Evolutionary conservation across 768 basidiomycete genomes (phyloP).

Genomic region (Glaciozyma martinii): DNA sequence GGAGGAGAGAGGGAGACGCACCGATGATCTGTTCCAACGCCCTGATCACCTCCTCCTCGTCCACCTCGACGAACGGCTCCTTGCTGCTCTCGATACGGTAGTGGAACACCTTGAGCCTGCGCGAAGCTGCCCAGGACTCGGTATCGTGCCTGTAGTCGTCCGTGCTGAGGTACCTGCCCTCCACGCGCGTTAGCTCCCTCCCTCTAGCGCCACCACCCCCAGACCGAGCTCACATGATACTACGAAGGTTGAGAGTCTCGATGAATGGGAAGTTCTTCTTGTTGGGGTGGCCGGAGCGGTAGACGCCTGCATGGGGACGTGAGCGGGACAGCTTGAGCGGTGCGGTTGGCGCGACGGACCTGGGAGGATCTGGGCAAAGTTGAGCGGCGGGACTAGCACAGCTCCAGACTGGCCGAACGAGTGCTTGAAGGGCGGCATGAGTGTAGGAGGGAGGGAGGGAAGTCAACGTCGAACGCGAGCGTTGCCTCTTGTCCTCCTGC

Average conservation of each 20-base stretch:
- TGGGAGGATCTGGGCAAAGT: conserved; percentile 15
- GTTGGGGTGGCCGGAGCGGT: conserved; percentile 39
- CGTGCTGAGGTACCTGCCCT: conserved; percentile 20
- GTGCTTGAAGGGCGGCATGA: background rate
- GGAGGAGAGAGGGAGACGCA: background rate
- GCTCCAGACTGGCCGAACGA: background rate
- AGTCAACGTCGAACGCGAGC: no score
- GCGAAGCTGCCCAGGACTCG: conserved; percentile 15
- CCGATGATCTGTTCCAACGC: conserved; percentile 21
- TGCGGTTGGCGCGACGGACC: background rate
- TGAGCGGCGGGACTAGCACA: conserved; percentile 18
- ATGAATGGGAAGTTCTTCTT: conserved; percentile 38
- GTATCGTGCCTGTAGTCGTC: conserved; percentile 28
- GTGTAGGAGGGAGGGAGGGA: no score
- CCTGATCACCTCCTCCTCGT: conserved; percentile 9
- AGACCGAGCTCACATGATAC: conserved; percentile 25
- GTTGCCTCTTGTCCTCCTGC: no score
- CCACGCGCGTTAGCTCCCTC: background rate
- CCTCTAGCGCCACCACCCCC: background rate
- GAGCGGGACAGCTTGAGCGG: background rate
- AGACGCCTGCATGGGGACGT: conserved; percentile 36
- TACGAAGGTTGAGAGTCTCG: conserved; percentile 33
- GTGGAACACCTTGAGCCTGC: conserved; percentile 19
- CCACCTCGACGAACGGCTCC: conserved; percentile 24
- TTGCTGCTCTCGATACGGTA: conserved; percentile 20